Evolutionary conservation across 805 yeast species (phyloP), one percentile per base, ranked within the genome.

Genomic region (Scheffersomyces lignosus): DNA sequence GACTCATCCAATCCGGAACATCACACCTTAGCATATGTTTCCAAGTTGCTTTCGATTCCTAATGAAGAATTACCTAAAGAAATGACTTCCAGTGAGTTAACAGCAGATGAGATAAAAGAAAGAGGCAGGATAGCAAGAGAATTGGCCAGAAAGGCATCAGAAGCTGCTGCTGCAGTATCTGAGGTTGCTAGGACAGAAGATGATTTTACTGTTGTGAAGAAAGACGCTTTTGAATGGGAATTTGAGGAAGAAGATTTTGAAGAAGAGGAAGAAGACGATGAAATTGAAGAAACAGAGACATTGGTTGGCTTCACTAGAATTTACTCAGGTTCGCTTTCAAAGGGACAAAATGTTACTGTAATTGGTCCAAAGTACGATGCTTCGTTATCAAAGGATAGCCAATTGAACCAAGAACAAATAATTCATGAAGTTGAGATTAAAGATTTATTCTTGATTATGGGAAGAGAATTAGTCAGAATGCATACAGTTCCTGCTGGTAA

Each of bases 311-410:
- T 91, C 58, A 81, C 96, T 0, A 77, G 99, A 52, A 74, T 93
- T 0, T 93, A 83, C 55, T 82, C 96, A 43, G 99, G 99, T 3
- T 77, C 88, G 0, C 61, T 93, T 22, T 62, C 71, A 18, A 77
- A 78, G 16, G 97, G 97, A 0, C 88, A 87, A 52, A 77, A 75
- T 34, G 65, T 93, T 9, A 71, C 82, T 3, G 82, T 90, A 5
- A 66, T 91, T 16, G 95, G 93, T 1, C 99, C 99, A 2, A 84
- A 87, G 52, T 91, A 82, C 57, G 83, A 85, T 53, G 95, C 96
- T 0, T 36, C 64, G 1, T 51, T 62, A 25, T 62, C 70, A 1
- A 55, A 51, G 18, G 60, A 47, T 18, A 54, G 58, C 38, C 51
- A 54, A 1, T 47, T 52, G 8, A 62, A 70, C 27, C 81, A 81